Evolutionary conservation across 2,329 filamentous ascomycete genomes (phyloP), one percentile per base, ranked within the genome.

Genomic region (Trichocomaceae sp.): DNA sequence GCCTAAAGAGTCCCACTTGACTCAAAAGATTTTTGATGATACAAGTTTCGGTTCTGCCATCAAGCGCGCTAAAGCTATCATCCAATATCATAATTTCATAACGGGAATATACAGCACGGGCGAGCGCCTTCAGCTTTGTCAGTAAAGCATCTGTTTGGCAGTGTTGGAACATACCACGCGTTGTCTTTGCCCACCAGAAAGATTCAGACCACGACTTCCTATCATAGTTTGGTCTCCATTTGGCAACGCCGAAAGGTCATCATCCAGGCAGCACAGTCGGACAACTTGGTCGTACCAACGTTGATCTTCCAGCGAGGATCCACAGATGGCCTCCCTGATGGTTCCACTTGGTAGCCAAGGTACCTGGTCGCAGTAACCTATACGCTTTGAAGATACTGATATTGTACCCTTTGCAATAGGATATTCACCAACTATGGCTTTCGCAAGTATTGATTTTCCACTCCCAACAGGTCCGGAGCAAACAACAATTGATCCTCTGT

Each of bases 381-480:
- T 35, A 15, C 13, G 10, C 31, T 35, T 35, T 13, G 31, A 13
- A 13, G 31, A 35, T 8, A 35, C 31, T 10, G 31, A 35, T 29
- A 29, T 29, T 9, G 26, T 29, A 13, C 2, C 31, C 31, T 10
- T 13, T 13, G 31, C 4, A 35, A 13, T 15, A 4, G 15, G n/a
- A n/a, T n/a, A 3, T 35, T 35, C 31, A 5, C 31, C 31, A 5
- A 35, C 4, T 10, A 35, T 13, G 12, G 31, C 31, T 35, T 35
- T 35, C 2, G 13, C 10, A 13, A 35, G 31, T 3, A 13, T 35
- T 3, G 77, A 78, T 58, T 80, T 81, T 2, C 78, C 78, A 56
- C 73, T 78, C 5, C 76, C 78, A 23, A 78, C 75, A 12, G 78
- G 77, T 15, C 77, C 77, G 55, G 26, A 29, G 26, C 26, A 29